A percentile compares a stretch with the other conserved stretches of the same genome.
phyloP scores from a whole-genome alignment of 805 yeast species.

The Peterozyma toletana region DNA sequence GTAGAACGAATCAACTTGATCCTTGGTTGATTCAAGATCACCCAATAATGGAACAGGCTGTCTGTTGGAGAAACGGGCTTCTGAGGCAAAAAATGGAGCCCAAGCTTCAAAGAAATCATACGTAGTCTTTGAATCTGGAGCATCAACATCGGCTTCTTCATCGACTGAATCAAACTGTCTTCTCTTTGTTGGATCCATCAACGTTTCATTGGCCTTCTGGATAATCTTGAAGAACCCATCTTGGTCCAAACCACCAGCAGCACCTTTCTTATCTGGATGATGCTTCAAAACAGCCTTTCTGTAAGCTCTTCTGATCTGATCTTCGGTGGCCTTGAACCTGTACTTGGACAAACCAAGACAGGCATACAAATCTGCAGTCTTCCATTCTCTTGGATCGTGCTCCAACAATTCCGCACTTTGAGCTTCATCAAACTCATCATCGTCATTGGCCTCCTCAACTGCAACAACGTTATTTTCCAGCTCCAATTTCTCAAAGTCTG shows the following conservation, averaged over 20 bases:
- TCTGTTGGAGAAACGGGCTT: slow-evolving; percentile 86
- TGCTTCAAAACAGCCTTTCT: slow-evolving; percentile 94
- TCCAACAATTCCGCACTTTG: slow-evolving; percentile 61
- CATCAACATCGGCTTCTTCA: slow-evolving; percentile 73
- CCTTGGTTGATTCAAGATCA: slow-evolving; percentile 54
- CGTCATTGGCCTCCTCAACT: slow-evolving; percentile 56
- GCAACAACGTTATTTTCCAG: slow-evolving; percentile 78
- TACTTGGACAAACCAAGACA: slow-evolving; percentile 90
- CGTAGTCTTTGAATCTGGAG: slow-evolving; percentile 58
- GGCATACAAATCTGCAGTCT: slow-evolving; percentile 90
- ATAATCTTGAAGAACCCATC: slow-evolving; percentile 97
- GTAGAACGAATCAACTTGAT: slow-evolving; percentile 82
- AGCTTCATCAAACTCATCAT: slow-evolving; percentile 69
- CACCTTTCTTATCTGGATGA: slow-evolving; percentile 98
- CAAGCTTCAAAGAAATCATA: slow-evolving; percentile 89
- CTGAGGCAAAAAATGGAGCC: slow-evolving; percentile 87
- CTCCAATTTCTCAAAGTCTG: slow-evolving; percentile 90
- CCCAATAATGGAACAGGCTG: slow-evolving; percentile 88
- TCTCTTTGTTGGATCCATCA: slow-evolving; percentile 81
- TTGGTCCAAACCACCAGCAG: slow-evolving; percentile 77
- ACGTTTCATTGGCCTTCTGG: slow-evolving; percentile 90
- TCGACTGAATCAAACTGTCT: slow-evolving; percentile 96
- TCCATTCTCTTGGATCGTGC: slow-evolving; percentile 98
- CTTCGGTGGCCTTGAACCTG: slow-evolving; percentile 87
- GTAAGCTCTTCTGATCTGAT: slow-evolving; percentile 93